A percentile compares a stretch with the other conserved stretches of the same genome.
Evolutionary conservation across 352 stramenopile genomes (phyloP).

Genomic region (Phytophthora multivora): DNA sequence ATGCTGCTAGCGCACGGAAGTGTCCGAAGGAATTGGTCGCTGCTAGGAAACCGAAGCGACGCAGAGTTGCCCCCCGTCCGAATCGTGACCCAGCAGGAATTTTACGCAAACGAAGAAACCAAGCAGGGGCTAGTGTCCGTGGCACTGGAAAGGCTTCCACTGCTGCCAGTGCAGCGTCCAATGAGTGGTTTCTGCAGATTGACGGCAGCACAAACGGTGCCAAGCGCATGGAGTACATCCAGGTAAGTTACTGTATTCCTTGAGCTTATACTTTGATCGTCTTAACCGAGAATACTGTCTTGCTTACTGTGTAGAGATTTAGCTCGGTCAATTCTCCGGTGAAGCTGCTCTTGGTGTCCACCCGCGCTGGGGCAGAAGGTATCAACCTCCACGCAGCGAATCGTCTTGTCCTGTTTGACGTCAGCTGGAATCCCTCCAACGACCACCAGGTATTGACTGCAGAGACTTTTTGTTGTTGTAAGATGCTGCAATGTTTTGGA

Average conservation of each 20-base stretch:
- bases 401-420: conserved; percentile 90
- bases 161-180: conserved; percentile 9
- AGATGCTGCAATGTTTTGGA: neutral
- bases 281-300: conserved; percentile 8
- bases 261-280: too few species aligned
- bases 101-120: conserved; percentile 48
- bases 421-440: conserved; percentile 92
- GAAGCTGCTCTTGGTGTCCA: conserved; percentile 81
- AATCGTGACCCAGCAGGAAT: conserved; percentile 67
- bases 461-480: neutral
- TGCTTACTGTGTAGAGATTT: conserved; percentile 48
- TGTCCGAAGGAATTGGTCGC: conserved; percentile 11
- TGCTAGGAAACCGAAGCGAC: conserved; percentile 38
- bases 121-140: conserved; percentile 8
- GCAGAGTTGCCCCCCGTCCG: conserved; percentile 30
- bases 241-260: conserved; percentile 36
- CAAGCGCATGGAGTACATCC: conserved; percentile 88
- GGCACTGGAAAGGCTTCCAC: conserved; percentile 4
- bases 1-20: conserved; percentile 27
- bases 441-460: conserved; percentile 74
- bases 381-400: conserved; percentile 92
- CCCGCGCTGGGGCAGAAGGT: conserved; percentile 81
- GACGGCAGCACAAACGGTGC: conserved; percentile 72
- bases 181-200: conserved; percentile 84
- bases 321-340: conserved; percentile 57